Evolutionary conservation across 257 asterid species (phyloP), one percentile per base, ranked within the genome.

Genomic region (Cruciata laevipes): DNA sequence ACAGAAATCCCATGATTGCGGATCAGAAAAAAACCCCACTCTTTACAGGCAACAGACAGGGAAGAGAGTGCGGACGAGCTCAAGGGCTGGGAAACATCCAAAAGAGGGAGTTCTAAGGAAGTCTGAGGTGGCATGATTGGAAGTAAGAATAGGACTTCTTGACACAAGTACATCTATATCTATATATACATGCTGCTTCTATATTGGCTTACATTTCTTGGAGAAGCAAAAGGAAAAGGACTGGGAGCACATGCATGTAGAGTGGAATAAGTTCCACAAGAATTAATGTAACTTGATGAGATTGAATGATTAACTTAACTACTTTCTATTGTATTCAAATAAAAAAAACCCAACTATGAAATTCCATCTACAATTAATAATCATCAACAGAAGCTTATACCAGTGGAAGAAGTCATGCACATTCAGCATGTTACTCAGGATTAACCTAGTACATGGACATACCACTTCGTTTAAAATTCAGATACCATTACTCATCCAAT

Each of bases 21-120:
- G 63, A 88, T 74, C 63, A 68, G 85, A 69, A 88, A 87, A 61
- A 88, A 85, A 5, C 92, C 90, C 92, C 88, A 87, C 71, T 85
- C 88, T 73, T 67, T 80, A 69, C 95, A 87, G 65, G 92, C 92
- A 31, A 62, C 60, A 74, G 84, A 75, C 44, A 85, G 78, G 68
- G 89, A 79, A 49, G 89, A 77, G 23, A 87, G 82, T 33, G 83
- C 63, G 27, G 84, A 76, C 5, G 84, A 75, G 71, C 55, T 66
- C 7, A 80, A 69, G 63, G 90, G 87, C 83, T 82, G 84, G 61
- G 88, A 80, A 73, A 85, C 72, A 83, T 87, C 92, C 70, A 83
- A 76, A 38, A 78, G 68, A 44, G 87, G 92, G 75, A 87, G 92
- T 27, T 80, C 71, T 49, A 88, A 9, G 66, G 66, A 33, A 62